Conservation (phyloP, 306 rosid genomes). For the Cucurbita pepo region DNA sequence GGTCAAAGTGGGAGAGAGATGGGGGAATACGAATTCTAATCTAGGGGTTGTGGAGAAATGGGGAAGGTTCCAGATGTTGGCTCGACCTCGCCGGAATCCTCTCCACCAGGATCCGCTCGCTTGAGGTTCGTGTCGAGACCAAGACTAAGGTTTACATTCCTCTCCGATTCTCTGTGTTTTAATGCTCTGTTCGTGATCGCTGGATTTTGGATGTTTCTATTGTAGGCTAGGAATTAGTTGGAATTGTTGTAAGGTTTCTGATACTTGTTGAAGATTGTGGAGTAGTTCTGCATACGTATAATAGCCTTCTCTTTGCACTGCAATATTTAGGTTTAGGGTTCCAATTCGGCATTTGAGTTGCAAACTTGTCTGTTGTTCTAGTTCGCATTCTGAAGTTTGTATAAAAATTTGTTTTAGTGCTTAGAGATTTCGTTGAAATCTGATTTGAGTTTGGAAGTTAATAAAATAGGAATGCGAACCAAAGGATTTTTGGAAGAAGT, state of each 20-base stretch:
- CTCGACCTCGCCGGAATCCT: constrained; percentile 62
- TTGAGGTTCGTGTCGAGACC: constrained; percentile 88
- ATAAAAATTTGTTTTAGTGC: not conserved
- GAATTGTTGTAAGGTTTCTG: not conserved
- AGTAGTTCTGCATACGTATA: not conserved
- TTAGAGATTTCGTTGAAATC: not conserved
- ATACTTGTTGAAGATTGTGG: not conserved
- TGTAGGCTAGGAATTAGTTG: not conserved
- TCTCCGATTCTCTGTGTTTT: not conserved
- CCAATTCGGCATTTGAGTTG: not conserved
- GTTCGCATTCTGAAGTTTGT: not conserved
- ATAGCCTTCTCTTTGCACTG: not conserved
- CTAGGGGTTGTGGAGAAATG: constrained; percentile 64
- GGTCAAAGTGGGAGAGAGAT: constrained; percentile 5
- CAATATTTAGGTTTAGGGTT: too few species aligned
- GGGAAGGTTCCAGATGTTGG: constrained; percentile 72
- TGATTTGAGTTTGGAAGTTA: not conserved
- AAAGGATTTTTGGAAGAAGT: too few species aligned
- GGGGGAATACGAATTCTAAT: constrained; percentile 54
- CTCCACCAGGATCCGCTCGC: constrained; percentile 73
- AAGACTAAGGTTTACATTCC: constrained; percentile 53
- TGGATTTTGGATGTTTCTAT: not conserved
- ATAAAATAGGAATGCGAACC: too few species aligned
- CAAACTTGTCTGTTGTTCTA: not conserved
- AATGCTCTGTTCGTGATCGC: not conserved